Evolutionary conservation across 2,329 filamentous ascomycete genomes (phyloP).

Genomic region (Talaromyces marneffei): DNA sequence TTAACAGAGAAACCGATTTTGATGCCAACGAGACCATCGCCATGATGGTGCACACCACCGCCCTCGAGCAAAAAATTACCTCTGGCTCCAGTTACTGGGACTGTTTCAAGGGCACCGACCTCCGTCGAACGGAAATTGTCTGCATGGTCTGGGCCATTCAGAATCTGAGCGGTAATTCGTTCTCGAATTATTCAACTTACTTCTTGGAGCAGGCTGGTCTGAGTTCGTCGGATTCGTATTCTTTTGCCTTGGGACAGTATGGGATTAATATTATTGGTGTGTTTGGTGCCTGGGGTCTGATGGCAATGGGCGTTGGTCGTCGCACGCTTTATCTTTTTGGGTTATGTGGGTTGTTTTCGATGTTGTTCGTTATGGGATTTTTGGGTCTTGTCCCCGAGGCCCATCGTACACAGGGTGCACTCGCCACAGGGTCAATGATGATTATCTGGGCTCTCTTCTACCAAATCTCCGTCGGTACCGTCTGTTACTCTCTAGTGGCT

Average conservation of each 20-base stretch:
- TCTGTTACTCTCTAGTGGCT: conserved; percentile 81
- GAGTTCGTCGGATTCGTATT: conserved; percentile 44
- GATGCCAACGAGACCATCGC: conserved; percentile 77
- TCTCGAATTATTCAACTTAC: conserved; percentile 60
- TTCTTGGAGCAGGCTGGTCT: conserved; percentile 54
- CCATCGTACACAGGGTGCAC: conserved; percentile 56
- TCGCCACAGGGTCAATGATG: conserved; percentile 83
- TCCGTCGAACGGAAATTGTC: conserved; percentile 70
- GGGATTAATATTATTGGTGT: conserved; percentile 72
- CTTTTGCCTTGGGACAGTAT: conserved; percentile 55
- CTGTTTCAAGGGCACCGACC: conserved; percentile 74
- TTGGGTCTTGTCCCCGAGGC: conserved; percentile 63
- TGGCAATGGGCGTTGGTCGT: conserved; percentile 68
- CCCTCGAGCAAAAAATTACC: conserved; percentile 70
- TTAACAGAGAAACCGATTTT: conserved; percentile 58
- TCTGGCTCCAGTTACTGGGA: conserved; percentile 69
- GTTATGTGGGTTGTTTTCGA: conserved; percentile 63
- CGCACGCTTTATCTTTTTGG: conserved; percentile 71
- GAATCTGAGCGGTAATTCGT: conserved; percentile 58
- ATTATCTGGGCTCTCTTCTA: conserved; percentile 76
- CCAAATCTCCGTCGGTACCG: conserved; percentile 80
- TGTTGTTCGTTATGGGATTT: conserved; percentile 81
- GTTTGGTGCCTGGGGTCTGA: conserved; percentile 74
- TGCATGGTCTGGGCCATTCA: conserved; percentile 62
- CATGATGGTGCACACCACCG: conserved; percentile 89